phyloP scores from a whole-genome alignment of 768 basidiomycete genomes.

The Boletus huronensis region DNA sequence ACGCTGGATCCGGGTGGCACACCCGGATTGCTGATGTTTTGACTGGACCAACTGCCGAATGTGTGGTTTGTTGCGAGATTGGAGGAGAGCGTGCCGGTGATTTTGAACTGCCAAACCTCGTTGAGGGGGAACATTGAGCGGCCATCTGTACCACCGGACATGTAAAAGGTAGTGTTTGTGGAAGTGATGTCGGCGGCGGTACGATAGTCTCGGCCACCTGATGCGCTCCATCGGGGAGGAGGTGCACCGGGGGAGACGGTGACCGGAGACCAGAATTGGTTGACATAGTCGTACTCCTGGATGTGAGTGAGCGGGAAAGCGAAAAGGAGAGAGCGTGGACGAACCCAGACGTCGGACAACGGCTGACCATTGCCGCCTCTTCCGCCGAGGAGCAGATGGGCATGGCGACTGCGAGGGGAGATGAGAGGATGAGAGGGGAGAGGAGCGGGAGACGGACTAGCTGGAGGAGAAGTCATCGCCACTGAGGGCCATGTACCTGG shows the following conservation, averaged over 20 bases:
- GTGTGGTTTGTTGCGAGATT: constrained; percentile 50
- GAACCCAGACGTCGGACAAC: constrained; percentile 73
- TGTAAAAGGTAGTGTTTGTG: constrained; percentile 68
- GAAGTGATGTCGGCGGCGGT: constrained; percentile 26
- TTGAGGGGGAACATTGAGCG: constrained; percentile 45
- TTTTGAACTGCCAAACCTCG: constrained; percentile 66
- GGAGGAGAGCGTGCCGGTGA: constrained; percentile 69
- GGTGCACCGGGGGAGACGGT: constrained; percentile 50
- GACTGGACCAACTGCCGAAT: constrained; percentile 57
- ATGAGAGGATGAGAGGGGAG: constrained; percentile 18
- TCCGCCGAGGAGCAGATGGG: constrained; percentile 73
- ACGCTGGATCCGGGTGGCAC: constrained; percentile 29
- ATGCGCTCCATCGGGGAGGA: constrained; percentile 63
- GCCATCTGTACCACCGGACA: constrained; percentile 67
- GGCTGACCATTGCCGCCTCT: constrained; percentile 50
- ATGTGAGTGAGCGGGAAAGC: constrained; percentile 6
- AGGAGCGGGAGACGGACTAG: constrained; percentile 53
- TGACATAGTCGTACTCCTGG: constrained; percentile 74
- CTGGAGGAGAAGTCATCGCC: constrained; percentile 76
- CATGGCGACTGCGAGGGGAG: constrained; percentile 54
- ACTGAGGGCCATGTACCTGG: constrained; percentile 60
- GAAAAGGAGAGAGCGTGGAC: constrained; percentile 16
- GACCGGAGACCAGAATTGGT: constrained; percentile 74
- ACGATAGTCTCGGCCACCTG: constrained; percentile 71
- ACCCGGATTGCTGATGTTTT: constrained; percentile 40